phyloP scores from a whole-genome alignment of 2,329 filamentous ascomycete genomes.

The Talaromyces islandicus region DNA sequence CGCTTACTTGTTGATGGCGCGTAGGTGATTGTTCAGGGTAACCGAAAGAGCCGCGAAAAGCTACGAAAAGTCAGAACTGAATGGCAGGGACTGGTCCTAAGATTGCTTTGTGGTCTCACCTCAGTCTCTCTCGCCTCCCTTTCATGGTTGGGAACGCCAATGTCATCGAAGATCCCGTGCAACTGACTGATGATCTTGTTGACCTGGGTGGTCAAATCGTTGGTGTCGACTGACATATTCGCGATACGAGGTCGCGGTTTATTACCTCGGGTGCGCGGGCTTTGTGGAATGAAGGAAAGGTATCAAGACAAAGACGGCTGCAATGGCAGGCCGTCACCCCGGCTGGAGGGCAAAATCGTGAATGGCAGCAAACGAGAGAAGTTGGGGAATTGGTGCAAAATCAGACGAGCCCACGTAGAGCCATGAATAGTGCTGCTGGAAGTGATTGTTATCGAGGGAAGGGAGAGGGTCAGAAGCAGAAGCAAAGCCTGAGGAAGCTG shows the following conservation, averaged over 20 bases:
- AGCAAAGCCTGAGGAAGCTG: not conserved
- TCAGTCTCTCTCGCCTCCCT: slow-evolving; percentile 84
- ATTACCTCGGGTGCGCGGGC: not conserved
- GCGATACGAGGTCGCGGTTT: not conserved
- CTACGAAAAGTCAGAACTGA: slow-evolving; percentile 42
- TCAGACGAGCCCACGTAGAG: slow-evolving; percentile 4
- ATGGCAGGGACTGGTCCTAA: not conserved
- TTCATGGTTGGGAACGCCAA: slow-evolving; percentile 90
- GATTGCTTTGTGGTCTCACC: slow-evolving; percentile 47
- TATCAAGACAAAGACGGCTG: slow-evolving; percentile 1
- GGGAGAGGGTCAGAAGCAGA: not conserved
- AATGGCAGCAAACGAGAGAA: not conserved
- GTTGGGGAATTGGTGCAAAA: not conserved
- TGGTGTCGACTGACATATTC: slow-evolving; percentile 68
- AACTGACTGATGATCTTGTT: slow-evolving; percentile 89
- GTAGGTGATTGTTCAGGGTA: slow-evolving; percentile 84
- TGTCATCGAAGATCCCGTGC: slow-evolving; percentile 93
- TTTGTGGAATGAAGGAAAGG: not conserved
- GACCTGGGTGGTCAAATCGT: slow-evolving; percentile 90
- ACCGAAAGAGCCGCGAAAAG: slow-evolving; percentile 89
- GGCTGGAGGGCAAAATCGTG: slow-evolving; percentile 7
- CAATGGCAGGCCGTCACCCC: slow-evolving; percentile 8
- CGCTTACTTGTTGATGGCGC: slow-evolving; percentile 64
- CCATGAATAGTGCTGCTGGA: not conserved
- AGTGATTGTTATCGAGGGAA: not conserved